A percentile compares a stretch with the other conserved stretches of the same genome.
phyloP scores from a whole-genome alignment of 179 eudicot genomes.

The Beta lomatogona region DNA sequence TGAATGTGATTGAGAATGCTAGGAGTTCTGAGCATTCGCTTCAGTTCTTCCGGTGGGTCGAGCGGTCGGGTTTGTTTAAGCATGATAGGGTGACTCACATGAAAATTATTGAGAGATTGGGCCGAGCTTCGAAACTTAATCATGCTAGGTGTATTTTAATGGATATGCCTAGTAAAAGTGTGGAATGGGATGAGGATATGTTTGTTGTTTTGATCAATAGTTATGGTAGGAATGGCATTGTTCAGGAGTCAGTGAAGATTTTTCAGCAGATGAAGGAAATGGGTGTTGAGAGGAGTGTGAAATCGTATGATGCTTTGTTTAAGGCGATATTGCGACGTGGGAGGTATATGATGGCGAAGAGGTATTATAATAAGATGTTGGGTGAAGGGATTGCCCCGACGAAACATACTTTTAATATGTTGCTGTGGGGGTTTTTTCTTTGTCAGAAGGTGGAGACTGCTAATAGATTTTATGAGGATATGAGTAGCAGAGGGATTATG shows the following conservation, averaged over 20 bases:
- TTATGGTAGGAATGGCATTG: constrained; percentile 80
- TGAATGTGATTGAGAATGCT: constrained; percentile 61
- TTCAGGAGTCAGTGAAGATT: constrained; percentile 82
- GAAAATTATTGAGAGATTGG: constrained; percentile 75
- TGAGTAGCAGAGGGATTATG: constrained; percentile 63
- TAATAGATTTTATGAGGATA: constrained; percentile 77
- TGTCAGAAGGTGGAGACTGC: constrained; percentile 60
- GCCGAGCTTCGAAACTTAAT: constrained; percentile 64
- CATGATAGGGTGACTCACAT: constrained; percentile 66
- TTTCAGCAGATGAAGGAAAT: constrained; percentile 76
- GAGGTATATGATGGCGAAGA: constrained; percentile 91
- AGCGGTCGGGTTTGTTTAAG: constrained; percentile 54
- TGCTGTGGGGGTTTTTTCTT: constrained; percentile 94
- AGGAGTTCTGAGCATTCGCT: constrained; percentile 72
- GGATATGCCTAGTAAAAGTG: constrained; percentile 79
- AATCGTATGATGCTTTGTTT: constrained; percentile 74
- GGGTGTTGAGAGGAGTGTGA: constrained; percentile 59
- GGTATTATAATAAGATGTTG: constrained; percentile 89
- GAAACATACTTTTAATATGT: constrained; percentile 62
- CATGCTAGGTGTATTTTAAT: constrained; percentile 84
- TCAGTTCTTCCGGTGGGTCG: constrained; percentile 92
- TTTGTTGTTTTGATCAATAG: constrained; percentile 78
- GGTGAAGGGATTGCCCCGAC: constrained; percentile 76
- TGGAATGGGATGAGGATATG: constrained; percentile 80
- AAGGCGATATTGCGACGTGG: constrained; percentile 85